These are phyloP conservation scores for Phytophthora fragariae DNA, from an alignment of 352 stramenopile genomes.

Conservation along the genomic window DNA sequence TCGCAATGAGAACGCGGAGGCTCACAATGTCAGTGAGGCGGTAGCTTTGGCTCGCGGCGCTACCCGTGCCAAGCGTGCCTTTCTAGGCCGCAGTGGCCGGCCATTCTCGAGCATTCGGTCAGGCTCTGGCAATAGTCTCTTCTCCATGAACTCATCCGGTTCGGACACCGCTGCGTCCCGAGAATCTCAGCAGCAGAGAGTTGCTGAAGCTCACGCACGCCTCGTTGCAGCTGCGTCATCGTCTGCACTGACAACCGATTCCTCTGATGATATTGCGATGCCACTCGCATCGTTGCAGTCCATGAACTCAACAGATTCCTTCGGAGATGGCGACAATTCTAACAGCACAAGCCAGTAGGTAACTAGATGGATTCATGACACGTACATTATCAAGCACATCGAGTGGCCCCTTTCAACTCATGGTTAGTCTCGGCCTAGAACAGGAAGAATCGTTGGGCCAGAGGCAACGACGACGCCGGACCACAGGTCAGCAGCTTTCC, in stretches of 20 bases:
- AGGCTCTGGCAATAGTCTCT: slow-evolving; percentile 39
- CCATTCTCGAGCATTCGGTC: slow-evolving; percentile 42
- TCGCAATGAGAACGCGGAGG: slow-evolving; percentile 69
- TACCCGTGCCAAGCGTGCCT: slow-evolving; percentile 65
- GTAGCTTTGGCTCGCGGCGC: slow-evolving; percentile 54
- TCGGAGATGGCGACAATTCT: slow-evolving; percentile 28
- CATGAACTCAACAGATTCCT: slow-evolving; percentile 33
- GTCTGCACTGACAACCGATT: slow-evolving; percentile 33
- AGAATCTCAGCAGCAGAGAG: slow-evolving; percentile 25
- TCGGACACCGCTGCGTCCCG: slow-evolving; percentile 28
- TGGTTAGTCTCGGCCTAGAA: slow-evolving; percentile 69
- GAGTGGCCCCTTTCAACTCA: slow-evolving; percentile 4
- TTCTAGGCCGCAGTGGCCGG: slow-evolving; percentile 43
- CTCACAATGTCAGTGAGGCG: slow-evolving; percentile 61
- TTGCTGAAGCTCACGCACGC: slow-evolving; percentile 31
- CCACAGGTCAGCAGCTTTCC: slow-evolving; percentile 90
- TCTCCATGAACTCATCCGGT: slow-evolving; percentile 40
- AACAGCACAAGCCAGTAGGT: slow-evolving; percentile 32
- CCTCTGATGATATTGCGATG: slow-evolving; percentile 35
- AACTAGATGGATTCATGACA: slow-evolving; percentile 26
- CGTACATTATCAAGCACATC: slow-evolving; percentile 30
- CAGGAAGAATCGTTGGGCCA: slow-evolving; percentile 95
- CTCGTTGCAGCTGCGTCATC: slow-evolving; percentile 36
- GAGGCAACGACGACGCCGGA: slow-evolving; percentile 81
- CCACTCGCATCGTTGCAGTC: slow-evolving; percentile 37